phyloP scores from a whole-genome alignment of 768 basidiomycete genomes.

The Calocybe indica region DNA sequence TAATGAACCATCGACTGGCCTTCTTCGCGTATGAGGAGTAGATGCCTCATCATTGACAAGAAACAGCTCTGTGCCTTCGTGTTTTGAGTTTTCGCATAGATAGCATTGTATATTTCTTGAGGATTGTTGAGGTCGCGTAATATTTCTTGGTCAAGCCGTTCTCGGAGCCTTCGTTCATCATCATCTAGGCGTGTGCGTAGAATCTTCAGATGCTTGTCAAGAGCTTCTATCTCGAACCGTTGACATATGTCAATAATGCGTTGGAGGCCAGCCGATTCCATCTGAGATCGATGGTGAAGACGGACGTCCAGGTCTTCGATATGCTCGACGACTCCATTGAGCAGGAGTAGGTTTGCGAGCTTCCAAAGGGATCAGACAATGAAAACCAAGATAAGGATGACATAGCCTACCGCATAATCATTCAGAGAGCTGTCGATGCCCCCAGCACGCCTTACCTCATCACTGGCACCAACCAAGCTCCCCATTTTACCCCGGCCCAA shows the following conservation, averaged over 20 bases:
- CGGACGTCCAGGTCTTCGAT: slow-evolving; percentile 80
- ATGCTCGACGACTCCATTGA: slow-evolving; percentile 58
- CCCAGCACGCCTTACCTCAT: slow-evolving; percentile 70
- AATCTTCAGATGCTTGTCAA: slow-evolving; percentile 61
- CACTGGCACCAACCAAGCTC: slow-evolving; percentile 90
- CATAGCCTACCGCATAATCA: slow-evolving; percentile 74
- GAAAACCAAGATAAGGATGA: background rate
- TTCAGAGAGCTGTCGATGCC: slow-evolving; percentile 65
- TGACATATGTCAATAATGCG: slow-evolving; percentile 67
- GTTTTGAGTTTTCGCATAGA: slow-evolving; percentile 71
- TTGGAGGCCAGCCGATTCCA: slow-evolving; percentile 82
- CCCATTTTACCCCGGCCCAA: slow-evolving; percentile 92
- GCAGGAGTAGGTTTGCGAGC: slow-evolving; percentile 68
- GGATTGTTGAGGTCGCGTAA: slow-evolving; percentile 74
- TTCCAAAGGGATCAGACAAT: slow-evolving; percentile 19
- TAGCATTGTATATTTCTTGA: slow-evolving; percentile 81
- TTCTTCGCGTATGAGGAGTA: slow-evolving; percentile 87
- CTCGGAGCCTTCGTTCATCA: slow-evolving; percentile 67
- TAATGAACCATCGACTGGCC: slow-evolving; percentile 80
- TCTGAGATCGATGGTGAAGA: slow-evolving; percentile 79
- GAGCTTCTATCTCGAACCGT: slow-evolving; percentile 53
- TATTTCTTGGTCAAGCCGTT: slow-evolving; percentile 71
- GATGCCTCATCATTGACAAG: slow-evolving; percentile 89
- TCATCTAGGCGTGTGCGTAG: slow-evolving; percentile 62
- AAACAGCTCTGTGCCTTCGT: slow-evolving; percentile 81